Percentiles rank a stretch among this genome's conserved stretches.
phyloP scores from a whole-genome alignment of 352 stramenopile species.

The Globisporangium nodosum region DNA sequence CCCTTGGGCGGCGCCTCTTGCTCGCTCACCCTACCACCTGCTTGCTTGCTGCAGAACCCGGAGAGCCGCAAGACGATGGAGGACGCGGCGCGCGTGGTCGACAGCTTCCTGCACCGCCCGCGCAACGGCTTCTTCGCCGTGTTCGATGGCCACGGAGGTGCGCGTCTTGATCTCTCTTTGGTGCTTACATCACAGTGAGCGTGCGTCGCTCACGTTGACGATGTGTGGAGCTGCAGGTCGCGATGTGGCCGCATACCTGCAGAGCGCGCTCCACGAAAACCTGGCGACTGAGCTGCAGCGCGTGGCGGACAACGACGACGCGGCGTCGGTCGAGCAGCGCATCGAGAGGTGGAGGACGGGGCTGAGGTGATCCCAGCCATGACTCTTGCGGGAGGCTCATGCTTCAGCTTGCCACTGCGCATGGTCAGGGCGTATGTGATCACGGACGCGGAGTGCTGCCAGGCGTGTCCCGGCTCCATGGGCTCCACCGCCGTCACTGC shows the following conservation, averaged over 20 bases:
- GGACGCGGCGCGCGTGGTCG: slow-evolving; percentile 67
- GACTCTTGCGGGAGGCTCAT: not conserved
- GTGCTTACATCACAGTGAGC: not conserved
- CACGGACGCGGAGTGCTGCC: slow-evolving; percentile 73
- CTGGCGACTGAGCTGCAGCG: slow-evolving; percentile 44
- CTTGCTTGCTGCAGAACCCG: slow-evolving; percentile 41
- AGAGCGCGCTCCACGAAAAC: slow-evolving; percentile 60
- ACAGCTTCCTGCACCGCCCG: slow-evolving; percentile 47
- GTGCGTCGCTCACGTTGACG: not conserved
- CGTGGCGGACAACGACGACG: slow-evolving; percentile 13
- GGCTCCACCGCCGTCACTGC: slow-evolving; percentile 62
- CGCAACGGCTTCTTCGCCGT: slow-evolving; percentile 75
- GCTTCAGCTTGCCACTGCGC: not conserved
- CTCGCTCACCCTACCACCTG: not conserved
- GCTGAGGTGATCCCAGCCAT: not conserved
- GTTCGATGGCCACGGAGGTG: slow-evolving; percentile 77
- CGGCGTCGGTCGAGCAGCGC: slow-evolving; percentile 40
- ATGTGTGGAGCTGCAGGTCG: slow-evolving; percentile 24
- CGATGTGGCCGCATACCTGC: slow-evolving; percentile 62
- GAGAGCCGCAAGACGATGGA: slow-evolving; percentile 78
- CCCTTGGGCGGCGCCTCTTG: too few species aligned
- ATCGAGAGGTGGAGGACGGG: slow-evolving; percentile 41
- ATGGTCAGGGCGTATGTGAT: slow-evolving; percentile 54
- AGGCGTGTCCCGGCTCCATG: slow-evolving; percentile 33
- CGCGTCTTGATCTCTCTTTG: not conserved